A percentile compares a stretch with the other conserved stretches of the same genome.
phyloP scores from a whole-genome alignment of 2,329 filamentous ascomycete genomes.

The Escovopsis sp. region DNA sequence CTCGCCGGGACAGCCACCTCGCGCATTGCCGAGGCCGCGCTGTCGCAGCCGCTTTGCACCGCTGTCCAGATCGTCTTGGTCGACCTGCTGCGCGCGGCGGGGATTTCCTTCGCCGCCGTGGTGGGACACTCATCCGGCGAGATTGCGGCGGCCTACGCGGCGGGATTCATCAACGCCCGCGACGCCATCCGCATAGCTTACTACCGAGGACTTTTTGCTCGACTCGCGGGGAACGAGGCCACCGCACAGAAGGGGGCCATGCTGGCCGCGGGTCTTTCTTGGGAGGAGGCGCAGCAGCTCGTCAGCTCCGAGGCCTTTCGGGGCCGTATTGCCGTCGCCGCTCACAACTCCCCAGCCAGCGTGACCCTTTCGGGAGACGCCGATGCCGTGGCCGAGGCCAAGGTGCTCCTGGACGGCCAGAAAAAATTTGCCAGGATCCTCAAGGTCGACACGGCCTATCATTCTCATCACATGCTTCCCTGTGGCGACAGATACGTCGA shows the following conservation, averaged over 20 bases:
- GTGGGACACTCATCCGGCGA: constrained; percentile 36
- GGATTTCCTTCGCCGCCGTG: constrained; percentile 20
- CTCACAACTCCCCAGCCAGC: constrained; percentile 10
- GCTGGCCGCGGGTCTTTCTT: constrained; percentile 11
- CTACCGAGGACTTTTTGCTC: not conserved
- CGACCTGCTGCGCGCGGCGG: constrained; percentile 13
- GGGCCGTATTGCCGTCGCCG: constrained; percentile 13
- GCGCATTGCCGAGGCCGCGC: constrained; percentile 9
- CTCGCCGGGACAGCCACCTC: not conserved
- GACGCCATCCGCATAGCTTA: constrained; percentile 9
- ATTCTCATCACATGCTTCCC: constrained; percentile 31
- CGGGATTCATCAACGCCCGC: constrained; percentile 22
- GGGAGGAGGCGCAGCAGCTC: constrained; percentile 9
- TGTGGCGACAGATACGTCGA: constrained; percentile 9
- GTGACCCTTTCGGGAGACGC: constrained; percentile 17
- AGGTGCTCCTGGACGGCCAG: constrained; percentile 9
- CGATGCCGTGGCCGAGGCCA: constrained; percentile 12
- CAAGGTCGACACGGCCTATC: constrained; percentile 31
- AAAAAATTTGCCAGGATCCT: constrained; percentile 22
- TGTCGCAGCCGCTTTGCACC: constrained; percentile 18
- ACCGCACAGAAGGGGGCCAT: constrained; percentile 4
- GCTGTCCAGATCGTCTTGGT: constrained; percentile 16
- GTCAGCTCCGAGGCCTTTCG: constrained; percentile 3
- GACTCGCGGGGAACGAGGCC: no score
- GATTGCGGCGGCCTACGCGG: constrained; percentile 35